Evolutionary conservation across 2,329 filamentous ascomycete genomes (phyloP).

Genomic region (Beauveria rudraprayagi): DNA sequence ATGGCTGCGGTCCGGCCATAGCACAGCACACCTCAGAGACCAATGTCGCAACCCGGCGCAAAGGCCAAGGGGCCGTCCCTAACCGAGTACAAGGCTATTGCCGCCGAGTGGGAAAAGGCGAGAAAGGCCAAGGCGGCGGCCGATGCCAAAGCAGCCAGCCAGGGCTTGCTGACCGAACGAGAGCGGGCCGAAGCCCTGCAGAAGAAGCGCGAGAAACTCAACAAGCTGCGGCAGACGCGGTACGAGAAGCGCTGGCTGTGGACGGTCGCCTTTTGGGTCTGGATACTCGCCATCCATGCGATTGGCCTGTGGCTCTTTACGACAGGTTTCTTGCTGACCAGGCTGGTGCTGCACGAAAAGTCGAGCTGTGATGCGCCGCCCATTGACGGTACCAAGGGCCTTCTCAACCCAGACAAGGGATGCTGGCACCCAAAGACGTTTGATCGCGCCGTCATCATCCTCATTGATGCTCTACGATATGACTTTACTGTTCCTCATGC

Average conservation of each 20-base stretch:
- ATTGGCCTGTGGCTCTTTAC: constrained; percentile 87
- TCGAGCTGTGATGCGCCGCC: constrained; percentile 65
- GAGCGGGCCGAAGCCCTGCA: constrained; percentile 33
- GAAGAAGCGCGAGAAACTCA: constrained; percentile 37
- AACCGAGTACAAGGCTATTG: constrained; percentile 44
- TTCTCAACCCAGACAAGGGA: constrained; percentile 48
- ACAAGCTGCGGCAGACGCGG: constrained; percentile 37
- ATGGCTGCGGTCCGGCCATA: constrained; percentile 2
- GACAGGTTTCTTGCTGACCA: constrained; percentile 85
- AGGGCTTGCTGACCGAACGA: constrained; percentile 24
- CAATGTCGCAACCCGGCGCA: constrained; percentile 8
- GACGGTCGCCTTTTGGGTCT: constrained; percentile 60
- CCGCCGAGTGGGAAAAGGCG: constrained; percentile 45
- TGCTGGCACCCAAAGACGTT: constrained; percentile 98
- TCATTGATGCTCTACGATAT: constrained; percentile 91
- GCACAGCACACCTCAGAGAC: neutral
- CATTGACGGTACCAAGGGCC: constrained; percentile 38
- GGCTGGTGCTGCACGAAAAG: constrained; percentile 69
- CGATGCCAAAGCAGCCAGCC: constrained; percentile 26
- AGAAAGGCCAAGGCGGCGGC: constrained; percentile 40
- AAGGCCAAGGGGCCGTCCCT: constrained; percentile 5
- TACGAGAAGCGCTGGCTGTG: constrained; percentile 49
- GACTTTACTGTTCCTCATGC: constrained; percentile 82
- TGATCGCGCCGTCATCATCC: constrained; percentile 78
- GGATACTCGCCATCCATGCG: constrained; percentile 66